Evolutionary conservation across 805 yeast genomes (phyloP).

Genomic region (Cyberlindnera galapagoensis): DNA sequence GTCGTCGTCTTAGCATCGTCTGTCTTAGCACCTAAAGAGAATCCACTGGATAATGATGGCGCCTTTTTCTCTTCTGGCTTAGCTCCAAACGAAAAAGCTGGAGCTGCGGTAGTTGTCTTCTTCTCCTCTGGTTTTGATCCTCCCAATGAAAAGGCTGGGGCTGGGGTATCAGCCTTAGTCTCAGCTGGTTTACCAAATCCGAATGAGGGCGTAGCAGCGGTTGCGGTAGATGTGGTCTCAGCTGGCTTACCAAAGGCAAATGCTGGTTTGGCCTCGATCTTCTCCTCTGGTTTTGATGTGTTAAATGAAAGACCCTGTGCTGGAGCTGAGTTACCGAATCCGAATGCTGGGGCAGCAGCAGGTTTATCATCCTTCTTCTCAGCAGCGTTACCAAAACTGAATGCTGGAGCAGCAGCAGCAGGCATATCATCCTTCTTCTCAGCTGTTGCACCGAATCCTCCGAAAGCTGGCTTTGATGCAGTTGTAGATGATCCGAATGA

Average conservation of each 20-base stretch:
- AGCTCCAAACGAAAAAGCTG: constrained; percentile 11
- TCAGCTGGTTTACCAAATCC: constrained; percentile 20
- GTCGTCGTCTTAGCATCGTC: constrained; percentile 5
- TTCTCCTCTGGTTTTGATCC: constrained; percentile 8
- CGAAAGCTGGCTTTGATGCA: neutral
- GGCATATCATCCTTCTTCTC: constrained; percentile 1
- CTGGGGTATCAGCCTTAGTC: constrained; percentile 11
- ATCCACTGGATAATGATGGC: constrained; percentile 10
- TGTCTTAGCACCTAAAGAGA: constrained; percentile 15
- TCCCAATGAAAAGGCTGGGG: constrained; percentile 19
- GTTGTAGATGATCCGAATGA: constrained; percentile 7
- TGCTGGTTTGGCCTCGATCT: constrained; percentile 2
- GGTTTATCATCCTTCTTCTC: constrained; percentile 15
- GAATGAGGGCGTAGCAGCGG: constrained; percentile 7
- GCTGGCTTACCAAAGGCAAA: constrained; percentile 3
- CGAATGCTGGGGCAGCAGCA: constrained; percentile 2
- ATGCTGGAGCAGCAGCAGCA: constrained; percentile 5
- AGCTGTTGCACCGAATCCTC: neutral
- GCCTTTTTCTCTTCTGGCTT: constrained; percentile 12
- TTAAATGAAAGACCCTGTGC: too few species aligned
- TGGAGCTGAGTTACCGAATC: constrained; percentile 9
- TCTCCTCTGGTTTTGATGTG: constrained; percentile 4
- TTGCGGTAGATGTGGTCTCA: neutral
- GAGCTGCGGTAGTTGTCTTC: constrained; percentile 2
- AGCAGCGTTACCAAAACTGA: constrained; percentile 18